phyloP scores from a whole-genome alignment of 1,284 basidiomycete species.

The Polyporus tsugae region DNA sequence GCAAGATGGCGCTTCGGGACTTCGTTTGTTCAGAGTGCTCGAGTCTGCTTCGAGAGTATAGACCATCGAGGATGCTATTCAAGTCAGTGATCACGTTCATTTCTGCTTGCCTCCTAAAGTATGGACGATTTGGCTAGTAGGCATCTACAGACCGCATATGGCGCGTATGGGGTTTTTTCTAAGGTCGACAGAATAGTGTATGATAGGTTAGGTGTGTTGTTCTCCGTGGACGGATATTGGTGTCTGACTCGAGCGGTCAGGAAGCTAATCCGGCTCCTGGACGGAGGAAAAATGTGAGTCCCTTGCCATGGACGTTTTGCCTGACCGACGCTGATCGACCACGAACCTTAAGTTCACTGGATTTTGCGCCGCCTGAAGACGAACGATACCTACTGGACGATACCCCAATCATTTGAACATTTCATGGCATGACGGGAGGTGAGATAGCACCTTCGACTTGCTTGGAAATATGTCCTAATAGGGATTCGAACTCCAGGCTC shows the following conservation, averaged over 20 bases:
- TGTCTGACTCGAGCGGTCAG: conserved; percentile 40
- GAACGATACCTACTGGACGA: conserved; percentile 60
- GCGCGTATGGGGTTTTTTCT: conserved; percentile 73
- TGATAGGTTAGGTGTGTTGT: conserved; percentile 53
- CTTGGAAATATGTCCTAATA: not conserved
- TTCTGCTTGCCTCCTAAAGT: not conserved
- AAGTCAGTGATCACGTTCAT: conserved; percentile 52
- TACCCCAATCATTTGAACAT: conserved; percentile 82
- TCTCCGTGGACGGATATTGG: not conserved
- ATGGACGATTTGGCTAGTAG: conserved; percentile 51
- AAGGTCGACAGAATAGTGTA: conserved; percentile 74
- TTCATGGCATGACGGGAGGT: conserved; percentile 79
- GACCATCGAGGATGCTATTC: conserved; percentile 71
- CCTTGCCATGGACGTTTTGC: not conserved
- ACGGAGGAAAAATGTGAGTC: conserved; percentile 73
- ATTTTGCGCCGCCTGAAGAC: conserved; percentile 68
- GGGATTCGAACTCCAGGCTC: conserved; percentile 62
- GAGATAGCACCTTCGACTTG: not conserved
- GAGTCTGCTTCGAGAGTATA: conserved; percentile 60
- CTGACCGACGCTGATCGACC: not conserved
- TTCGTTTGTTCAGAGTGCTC: conserved; percentile 65
- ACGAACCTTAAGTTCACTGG: conserved; percentile 62
- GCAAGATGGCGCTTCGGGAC: conserved; percentile 52
- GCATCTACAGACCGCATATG: conserved; percentile 76
- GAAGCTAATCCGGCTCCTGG: conserved; percentile 62